Evolutionary conservation across 208 protist species (phyloP).

Genomic region (Trypanosoma vivax): DNA sequence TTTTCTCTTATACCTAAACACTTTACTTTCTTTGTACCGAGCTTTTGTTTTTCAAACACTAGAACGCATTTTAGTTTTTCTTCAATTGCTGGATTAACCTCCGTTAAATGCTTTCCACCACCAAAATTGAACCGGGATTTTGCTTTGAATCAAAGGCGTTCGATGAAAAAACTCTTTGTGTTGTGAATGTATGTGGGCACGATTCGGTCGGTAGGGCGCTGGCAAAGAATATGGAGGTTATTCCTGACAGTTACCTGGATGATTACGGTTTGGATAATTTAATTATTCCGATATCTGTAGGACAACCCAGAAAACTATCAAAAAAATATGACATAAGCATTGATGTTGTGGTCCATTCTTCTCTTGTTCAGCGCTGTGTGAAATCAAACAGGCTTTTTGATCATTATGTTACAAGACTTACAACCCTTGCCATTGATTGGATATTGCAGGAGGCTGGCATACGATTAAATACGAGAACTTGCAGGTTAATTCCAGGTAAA

Average conservation of each 20-base stretch:
- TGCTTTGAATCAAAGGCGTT: slow-evolving; percentile 33
- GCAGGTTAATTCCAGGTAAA: slow-evolving; percentile 30
- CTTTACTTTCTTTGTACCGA: no score
- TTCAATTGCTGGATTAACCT: no score
- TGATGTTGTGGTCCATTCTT: slow-evolving; percentile 77
- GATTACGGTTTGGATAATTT: slow-evolving; percentile 79
- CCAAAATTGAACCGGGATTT: slow-evolving; percentile 29
- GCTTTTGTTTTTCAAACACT: no score
- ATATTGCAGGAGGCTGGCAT: slow-evolving; percentile 69
- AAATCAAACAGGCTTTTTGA: slow-evolving; percentile 33
- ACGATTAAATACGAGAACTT: slow-evolving; percentile 28
- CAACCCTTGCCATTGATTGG: slow-evolving; percentile 65
- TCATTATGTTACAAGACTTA: slow-evolving; percentile 57
- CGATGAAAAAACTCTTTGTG: slow-evolving; percentile 37
- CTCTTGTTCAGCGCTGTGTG: slow-evolving; percentile 42
- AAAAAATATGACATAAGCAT: slow-evolving; percentile 36
- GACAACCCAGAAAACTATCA: slow-evolving; percentile 21
- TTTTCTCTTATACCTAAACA: no score
- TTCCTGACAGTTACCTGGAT: slow-evolving; percentile 58
- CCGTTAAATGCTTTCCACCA: no score
- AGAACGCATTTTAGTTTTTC: no score
- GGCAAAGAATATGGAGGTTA: slow-evolving; percentile 55
- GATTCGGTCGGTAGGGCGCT: slow-evolving; percentile 58
- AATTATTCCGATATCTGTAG: slow-evolving; percentile 80
- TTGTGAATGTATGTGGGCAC: slow-evolving; percentile 82